A percentile compares a stretch with the other conserved stretches of the same genome.
These are phyloP conservation scores for Dorcoceras hygrometricum DNA, from an alignment of 257 asterid species.

Conservation along the genomic window DNA sequence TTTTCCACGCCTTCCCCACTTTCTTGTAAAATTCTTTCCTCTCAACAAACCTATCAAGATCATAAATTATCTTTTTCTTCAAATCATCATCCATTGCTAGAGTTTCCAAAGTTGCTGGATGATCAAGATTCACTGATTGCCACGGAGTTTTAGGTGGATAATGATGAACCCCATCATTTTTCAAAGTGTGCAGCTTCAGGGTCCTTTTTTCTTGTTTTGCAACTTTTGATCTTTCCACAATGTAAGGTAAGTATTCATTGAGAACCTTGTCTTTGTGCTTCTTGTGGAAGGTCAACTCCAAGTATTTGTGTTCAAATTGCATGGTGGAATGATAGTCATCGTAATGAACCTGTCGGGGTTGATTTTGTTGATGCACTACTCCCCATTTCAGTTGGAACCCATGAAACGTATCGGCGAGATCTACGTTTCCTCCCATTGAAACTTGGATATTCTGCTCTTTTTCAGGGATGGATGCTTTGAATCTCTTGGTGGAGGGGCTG, in stretches of 20 bases:
- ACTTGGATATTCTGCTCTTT: constrained; percentile 39
- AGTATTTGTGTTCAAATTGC: constrained; percentile 23
- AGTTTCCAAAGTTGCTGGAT: constrained; percentile 57
- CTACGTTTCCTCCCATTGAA: constrained; percentile 32
- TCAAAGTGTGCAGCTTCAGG: constrained; percentile 34
- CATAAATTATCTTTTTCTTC: constrained; percentile 39
- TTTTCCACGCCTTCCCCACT: constrained; percentile 76
- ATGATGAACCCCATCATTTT: constrained; percentile 8
- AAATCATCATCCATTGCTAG: constrained; percentile 49
- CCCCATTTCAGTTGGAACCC: constrained; percentile 42
- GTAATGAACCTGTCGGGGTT: constrained; percentile 5
- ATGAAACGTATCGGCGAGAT: constrained; percentile 30
- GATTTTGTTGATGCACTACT: constrained; percentile 15
- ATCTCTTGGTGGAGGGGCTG: constrained; percentile 30
- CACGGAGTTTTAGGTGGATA: constrained; percentile 20
- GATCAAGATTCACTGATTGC: constrained; percentile 54
- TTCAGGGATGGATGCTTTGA: constrained; percentile 33
- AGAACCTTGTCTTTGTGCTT: constrained; percentile 29
- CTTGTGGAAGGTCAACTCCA: constrained; percentile 37
- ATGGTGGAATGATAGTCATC: constrained; percentile 15
- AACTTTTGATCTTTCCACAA: constrained; percentile 37
- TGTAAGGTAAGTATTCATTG: constrained; percentile 44
- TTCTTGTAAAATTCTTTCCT: constrained; percentile 55
- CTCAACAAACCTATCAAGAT: constrained; percentile 43
- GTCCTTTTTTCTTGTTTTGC: constrained; percentile 29